Evolutionary conservation across 768 basidiomycete genomes (phyloP).

Genomic region (Leccinellum luteum): DNA sequence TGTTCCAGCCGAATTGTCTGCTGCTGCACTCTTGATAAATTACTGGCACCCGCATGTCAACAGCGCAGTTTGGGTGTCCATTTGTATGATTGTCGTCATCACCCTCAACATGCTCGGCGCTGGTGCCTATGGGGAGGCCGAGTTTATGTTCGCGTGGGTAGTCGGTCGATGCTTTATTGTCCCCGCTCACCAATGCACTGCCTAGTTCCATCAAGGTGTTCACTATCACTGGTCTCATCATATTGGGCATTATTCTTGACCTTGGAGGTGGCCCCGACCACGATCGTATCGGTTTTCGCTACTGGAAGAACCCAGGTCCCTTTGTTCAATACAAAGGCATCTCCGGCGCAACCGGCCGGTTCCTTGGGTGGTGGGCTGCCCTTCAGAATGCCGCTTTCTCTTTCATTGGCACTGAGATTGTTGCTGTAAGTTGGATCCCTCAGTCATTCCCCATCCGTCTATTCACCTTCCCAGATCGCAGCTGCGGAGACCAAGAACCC

Average conservation of each 20-base stretch:
- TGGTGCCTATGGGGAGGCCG: neutral
- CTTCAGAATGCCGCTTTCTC: neutral
- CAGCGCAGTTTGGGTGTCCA: neutral
- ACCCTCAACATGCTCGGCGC: neutral
- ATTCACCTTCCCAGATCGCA: neutral
- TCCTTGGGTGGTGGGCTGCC: neutral
- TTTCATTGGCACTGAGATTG: neutral
- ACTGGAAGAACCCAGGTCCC: neutral
- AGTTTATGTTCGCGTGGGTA: neutral
- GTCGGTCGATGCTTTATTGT: neutral
- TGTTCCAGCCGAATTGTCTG: neutral
- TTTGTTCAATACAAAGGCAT: neutral
- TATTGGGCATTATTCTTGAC: neutral
- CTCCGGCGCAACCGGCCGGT: neutral
- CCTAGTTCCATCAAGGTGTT: neutral
- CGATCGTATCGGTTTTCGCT: neutral
- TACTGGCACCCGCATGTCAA: neutral
- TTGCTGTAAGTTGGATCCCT: neutral
- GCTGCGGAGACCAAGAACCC: neutral
- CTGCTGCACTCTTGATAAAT: neutral
- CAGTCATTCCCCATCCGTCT: neutral
- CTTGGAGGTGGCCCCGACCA: neutral
- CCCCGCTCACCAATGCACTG: neutral
- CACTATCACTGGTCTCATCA: neutral
- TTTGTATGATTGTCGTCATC: neutral